phyloP scores from a whole-genome alignment of 2,329 filamentous ascomycete species.

The Penicillium fuscoglaucum region DNA sequence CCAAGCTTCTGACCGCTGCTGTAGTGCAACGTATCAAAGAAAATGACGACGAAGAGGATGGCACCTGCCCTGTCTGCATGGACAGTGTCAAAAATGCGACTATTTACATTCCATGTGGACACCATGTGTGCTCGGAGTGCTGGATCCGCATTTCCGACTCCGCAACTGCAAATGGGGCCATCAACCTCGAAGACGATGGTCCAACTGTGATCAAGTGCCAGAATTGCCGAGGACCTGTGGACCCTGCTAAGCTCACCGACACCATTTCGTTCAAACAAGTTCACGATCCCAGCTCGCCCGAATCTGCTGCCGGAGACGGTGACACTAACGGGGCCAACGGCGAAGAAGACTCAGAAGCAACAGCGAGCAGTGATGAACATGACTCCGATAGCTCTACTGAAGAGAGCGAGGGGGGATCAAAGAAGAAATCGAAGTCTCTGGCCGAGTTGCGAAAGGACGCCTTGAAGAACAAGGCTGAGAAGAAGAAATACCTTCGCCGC shows the following conservation, averaged over 20 bases:
- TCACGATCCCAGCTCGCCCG: constrained; percentile 58
- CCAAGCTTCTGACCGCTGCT: constrained; percentile 58
- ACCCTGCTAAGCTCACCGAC: constrained; percentile 70
- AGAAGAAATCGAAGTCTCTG: constrained; percentile 56
- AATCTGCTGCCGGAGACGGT: constrained; percentile 33
- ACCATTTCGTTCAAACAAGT: constrained; percentile 71
- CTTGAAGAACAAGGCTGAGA: constrained; percentile 62
- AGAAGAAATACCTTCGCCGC: constrained; percentile 67
- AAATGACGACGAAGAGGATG: constrained; percentile 61
- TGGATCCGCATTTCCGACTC: constrained; percentile 69
- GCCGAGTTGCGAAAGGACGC: constrained; percentile 69
- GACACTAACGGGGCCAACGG: constrained; percentile 36
- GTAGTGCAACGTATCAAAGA: constrained; percentile 68
- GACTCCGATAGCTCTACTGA: constrained; percentile 36
- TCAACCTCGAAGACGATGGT: constrained; percentile 58
- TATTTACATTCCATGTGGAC: constrained; percentile 81
- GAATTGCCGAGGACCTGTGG: constrained; percentile 68
- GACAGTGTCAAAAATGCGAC: constrained; percentile 72
- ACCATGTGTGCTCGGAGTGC: constrained; percentile 76
- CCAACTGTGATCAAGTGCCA: constrained; percentile 65
- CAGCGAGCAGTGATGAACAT: constrained; percentile 22
- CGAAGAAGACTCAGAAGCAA: constrained; percentile 38
- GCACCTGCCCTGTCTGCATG: constrained; percentile 72
- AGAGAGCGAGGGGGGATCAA: constrained; percentile 28
- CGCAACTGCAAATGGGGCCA: constrained; percentile 24